phyloP scores from a whole-genome alignment of 768 basidiomycete species.

The Leucosporidium yakuticum region DNA sequence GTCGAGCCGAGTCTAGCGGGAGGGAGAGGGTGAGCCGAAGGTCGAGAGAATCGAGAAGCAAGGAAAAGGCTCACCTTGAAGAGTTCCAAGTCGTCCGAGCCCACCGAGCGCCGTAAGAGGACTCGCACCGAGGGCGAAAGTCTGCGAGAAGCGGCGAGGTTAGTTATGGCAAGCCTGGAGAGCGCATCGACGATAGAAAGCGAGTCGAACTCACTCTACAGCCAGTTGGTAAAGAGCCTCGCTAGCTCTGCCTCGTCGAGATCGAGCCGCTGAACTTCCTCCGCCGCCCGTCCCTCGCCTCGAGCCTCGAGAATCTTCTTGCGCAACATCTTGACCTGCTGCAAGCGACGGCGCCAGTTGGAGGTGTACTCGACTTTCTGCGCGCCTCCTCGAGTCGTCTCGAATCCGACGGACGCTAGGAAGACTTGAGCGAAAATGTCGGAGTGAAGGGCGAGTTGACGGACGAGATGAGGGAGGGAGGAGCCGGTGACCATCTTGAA shows the following conservation, averaged over 20 bases:
- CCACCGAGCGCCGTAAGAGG: no score
- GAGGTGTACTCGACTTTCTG: slow-evolving; percentile 30
- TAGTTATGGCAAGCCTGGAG: no score
- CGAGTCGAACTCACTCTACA: slow-evolving; percentile 2
- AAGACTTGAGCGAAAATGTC: slow-evolving; percentile 86
- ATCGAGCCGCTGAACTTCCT: slow-evolving; percentile 9
- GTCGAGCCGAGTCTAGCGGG: no score
- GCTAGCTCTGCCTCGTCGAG: slow-evolving; percentile 28
- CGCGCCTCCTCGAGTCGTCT: slow-evolving; percentile 11
- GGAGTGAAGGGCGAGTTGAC: slow-evolving; percentile 77
- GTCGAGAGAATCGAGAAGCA: no score
- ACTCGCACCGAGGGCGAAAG: no score
- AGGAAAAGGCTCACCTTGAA: no score
- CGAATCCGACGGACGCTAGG: slow-evolving; percentile 34
- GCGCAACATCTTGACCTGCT: slow-evolving; percentile 32
- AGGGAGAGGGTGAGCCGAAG: no score
- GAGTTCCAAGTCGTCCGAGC: no score
- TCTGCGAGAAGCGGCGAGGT: no score
- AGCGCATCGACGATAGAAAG: neutral
- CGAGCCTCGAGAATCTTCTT: slow-evolving; percentile 8
- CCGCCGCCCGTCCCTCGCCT: neutral
- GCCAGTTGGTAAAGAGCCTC: slow-evolving; percentile 26
- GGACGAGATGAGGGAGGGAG: slow-evolving; percentile 75
- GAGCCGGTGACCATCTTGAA: slow-evolving; percentile 91
- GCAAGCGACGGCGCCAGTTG: slow-evolving; percentile 34